phyloP scores from a whole-genome alignment of 1,284 basidiomycete genomes.

The Cutaneotrichosporon cutaneum region DNA sequence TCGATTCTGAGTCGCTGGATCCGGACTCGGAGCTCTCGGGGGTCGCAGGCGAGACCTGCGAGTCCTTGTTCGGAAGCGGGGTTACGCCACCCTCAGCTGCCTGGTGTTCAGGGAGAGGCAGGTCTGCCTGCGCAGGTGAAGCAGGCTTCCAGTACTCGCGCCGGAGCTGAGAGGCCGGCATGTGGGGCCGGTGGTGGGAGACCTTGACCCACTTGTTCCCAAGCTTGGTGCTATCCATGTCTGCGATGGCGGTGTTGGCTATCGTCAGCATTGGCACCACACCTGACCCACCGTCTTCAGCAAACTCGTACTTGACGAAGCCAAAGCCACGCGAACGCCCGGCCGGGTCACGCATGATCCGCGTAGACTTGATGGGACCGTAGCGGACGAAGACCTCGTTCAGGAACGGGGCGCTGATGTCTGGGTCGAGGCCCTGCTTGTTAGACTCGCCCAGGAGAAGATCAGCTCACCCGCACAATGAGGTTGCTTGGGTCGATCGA shows the following conservation, averaged over 20 bases:
- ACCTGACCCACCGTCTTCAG: conserved; percentile 68
- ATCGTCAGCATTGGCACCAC: conserved; percentile 3
- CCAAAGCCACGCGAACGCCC: conserved; percentile 87
- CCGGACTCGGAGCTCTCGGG: not conserved
- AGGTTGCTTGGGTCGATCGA: conserved; percentile 88
- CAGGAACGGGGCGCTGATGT: conserved; percentile 77
- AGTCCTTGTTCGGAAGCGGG: not conserved
- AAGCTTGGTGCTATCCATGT: conserved; percentile 33
- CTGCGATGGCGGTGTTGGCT: conserved; percentile 33
- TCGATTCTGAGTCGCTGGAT: not conserved
- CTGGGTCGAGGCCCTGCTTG: conserved; percentile 74
- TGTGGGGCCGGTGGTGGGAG: conserved; percentile 38
- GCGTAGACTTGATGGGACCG: conserved; percentile 82
- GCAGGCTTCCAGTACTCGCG: conserved; percentile 1
- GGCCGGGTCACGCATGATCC: conserved; percentile 85
- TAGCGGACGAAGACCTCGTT: conserved; percentile 73
- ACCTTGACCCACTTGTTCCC: conserved; percentile 34
- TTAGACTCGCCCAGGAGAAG: not conserved
- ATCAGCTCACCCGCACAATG: conserved; percentile 56
- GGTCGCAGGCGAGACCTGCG: not conserved
- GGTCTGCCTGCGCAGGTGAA: not conserved
- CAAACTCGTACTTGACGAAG: conserved; percentile 85
- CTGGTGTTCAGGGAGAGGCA: not conserved
- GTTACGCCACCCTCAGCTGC: too few species aligned
- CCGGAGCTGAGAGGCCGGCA: not conserved